These are phyloP conservation scores for Acorus gramineus DNA, from an alignment of 106 monocot genomes.

Conservation along the genomic window DNA sequence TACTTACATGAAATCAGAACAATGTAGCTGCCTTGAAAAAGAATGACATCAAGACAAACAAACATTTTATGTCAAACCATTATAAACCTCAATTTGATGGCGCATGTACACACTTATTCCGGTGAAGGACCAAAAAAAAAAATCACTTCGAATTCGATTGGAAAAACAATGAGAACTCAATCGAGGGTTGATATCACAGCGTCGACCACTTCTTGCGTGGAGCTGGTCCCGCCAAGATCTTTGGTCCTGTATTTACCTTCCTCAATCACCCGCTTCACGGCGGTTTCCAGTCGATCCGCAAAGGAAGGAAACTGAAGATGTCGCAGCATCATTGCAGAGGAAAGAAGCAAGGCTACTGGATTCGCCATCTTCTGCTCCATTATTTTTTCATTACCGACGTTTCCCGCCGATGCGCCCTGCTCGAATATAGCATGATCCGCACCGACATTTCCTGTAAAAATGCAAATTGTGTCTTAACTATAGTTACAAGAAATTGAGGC, in stretches of 20 bases:
- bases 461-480: too few species aligned
- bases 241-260: constrained; percentile 17
- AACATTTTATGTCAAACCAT: too few species aligned
- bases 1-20: too few species aligned
- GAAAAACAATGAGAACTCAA: not conserved
- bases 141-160: too few species aligned
- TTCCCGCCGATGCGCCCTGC: constrained; percentile 13
- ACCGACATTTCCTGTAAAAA: constrained; percentile 8
- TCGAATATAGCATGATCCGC: constrained; percentile 11
- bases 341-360: constrained; percentile 14
- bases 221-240: constrained; percentile 12
- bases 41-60: too few species aligned
- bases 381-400: constrained; percentile 9
- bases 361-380: constrained; percentile 10
- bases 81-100: too few species aligned
- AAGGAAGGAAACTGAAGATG: constrained; percentile 15
- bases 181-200: constrained; percentile 9
- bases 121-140: too few species aligned
- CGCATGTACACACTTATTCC: too few species aligned
- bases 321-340: constrained; percentile 14
- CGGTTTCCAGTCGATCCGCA: constrained; percentile 11
- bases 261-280: constrained; percentile 6
- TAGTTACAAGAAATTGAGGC: too few species aligned
- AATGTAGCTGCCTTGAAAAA: too few species aligned
- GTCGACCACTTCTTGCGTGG: constrained; percentile 11